Base-by-base conservation (phyloP, 495 filamentous ascomycete species). In the Xylaria acuta region DNA sequence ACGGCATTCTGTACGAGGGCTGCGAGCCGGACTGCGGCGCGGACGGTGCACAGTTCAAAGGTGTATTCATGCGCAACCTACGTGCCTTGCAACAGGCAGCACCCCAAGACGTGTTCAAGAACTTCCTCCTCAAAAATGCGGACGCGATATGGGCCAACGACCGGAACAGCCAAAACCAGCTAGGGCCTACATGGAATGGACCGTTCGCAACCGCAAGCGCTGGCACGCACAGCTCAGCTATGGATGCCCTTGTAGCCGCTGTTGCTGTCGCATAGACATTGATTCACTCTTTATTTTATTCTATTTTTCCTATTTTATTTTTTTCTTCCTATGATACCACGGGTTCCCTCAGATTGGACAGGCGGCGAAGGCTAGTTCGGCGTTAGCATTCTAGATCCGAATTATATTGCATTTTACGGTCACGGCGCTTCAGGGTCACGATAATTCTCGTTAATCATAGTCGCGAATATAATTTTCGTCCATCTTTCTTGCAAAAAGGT, bases 41-140 rank as follows among this genome's bases (percentile, higher is more conserved):
- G 14, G 87, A 92, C 72, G 90, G 86, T 1, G 81, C 84, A 12
- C 91, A 93, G 79, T 95, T 95, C 87, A 95, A 94, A 81, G 93
- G 92, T 40, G 86, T 93, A 25, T 94, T 94, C 76, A 88, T 93
- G 75, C 87, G 93, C 8, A 94, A 93, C 74, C 80, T 94, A 54
- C 80, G 82, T 34, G 83, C 85, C 40, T 76, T 95, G 70, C 85
- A 92, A 7, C 71, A 77, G 25, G 88, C 79, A 0, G 82, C 84
- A 0, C 88, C 89, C 5, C 76, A 88, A 38, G 80, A 85, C 12
- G 75, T 73, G 22, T 91, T 88, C 72, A 80, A 81, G 67, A 79
- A 78, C 30, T 89, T 90, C 20, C 87, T 94, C 53, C 79, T 80
- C 30, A 84, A 79, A 54, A 93, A 90, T 56, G 91, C 91, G 12